A percentile compares a stretch with the other conserved stretches of the same genome.
These are phyloP conservation scores for Stagonosporopsis tanaceti DNA, from an alignment of 2,329 filamentous ascomycete genomes.

Conservation along the genomic window DNA sequence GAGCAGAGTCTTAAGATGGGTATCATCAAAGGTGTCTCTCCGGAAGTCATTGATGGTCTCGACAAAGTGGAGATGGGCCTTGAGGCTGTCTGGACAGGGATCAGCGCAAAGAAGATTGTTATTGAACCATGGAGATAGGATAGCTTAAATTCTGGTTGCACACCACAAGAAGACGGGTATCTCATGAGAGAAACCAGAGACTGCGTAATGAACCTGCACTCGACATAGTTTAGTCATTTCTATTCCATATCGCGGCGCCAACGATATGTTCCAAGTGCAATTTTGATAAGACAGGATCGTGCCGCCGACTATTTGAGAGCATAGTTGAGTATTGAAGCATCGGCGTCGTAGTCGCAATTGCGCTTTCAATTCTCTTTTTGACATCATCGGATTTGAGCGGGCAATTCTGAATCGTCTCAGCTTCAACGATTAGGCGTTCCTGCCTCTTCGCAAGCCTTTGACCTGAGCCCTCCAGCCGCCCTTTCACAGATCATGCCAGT, in stretches of 20 bases:
- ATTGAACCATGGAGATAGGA: constrained; percentile 28
- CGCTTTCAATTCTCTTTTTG: not conserved
- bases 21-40: constrained; percentile 30
- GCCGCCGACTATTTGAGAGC: no score
- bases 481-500: not conserved
- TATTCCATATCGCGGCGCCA: no score
- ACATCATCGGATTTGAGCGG: not conserved
- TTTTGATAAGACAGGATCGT: no score
- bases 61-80: constrained; percentile 32
- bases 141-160: not conserved
- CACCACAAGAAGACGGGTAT: no score
- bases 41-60: constrained; percentile 35
- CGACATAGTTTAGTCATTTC: no score
- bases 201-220: no score
- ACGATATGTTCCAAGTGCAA: no score
- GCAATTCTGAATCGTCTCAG: not conserved
- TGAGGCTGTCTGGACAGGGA: constrained; percentile 34
- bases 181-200: no score
- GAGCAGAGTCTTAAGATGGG: constrained; percentile 31
- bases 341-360: not conserved
- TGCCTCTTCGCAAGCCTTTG: not conserved
- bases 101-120: constrained; percentile 45
- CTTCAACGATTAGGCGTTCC: not conserved
- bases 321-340: no score
- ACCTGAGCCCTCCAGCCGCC: not conserved